Evolutionary conservation across 2,329 filamentous ascomycete genomes (phyloP).

Genomic region (Aureobasidium namibiae): DNA sequence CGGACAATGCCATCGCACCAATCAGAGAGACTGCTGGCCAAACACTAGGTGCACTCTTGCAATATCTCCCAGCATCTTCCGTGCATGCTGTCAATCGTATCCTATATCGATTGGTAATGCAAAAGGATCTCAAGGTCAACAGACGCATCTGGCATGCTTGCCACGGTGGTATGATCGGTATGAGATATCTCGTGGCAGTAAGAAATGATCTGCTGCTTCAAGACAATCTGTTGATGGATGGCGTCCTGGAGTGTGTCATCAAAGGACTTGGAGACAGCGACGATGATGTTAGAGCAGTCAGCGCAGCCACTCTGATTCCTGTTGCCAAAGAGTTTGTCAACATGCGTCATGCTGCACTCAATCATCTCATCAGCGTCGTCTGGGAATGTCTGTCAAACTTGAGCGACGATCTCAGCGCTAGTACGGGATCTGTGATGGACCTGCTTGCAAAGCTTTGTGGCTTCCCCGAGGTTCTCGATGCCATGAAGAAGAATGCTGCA

Average conservation of each 20-base stretch:
- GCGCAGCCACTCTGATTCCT: conserved; percentile 91
- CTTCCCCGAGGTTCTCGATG: conserved; percentile 83
- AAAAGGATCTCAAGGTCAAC: conserved; percentile 67
- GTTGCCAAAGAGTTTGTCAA: conserved; percentile 93
- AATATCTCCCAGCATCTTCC: conserved; percentile 68
- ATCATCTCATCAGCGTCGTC: conserved; percentile 82
- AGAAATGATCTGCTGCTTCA: conserved; percentile 83
- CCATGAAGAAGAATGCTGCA: conserved; percentile 85
- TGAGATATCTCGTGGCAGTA: conserved; percentile 91
- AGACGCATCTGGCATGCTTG: conserved; percentile 85
- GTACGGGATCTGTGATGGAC: conserved; percentile 98
- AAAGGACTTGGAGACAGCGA: conserved; percentile 85
- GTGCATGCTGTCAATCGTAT: conserved; percentile 80
- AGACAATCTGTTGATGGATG: conserved; percentile 80
- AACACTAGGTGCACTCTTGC: conserved; percentile 79
- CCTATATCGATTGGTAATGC: conserved; percentile 84
- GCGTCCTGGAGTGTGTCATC: conserved; percentile 86
- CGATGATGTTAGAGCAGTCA: conserved; percentile 93
- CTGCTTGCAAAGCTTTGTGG: conserved; percentile 90
- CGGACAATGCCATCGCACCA: conserved; percentile 91
- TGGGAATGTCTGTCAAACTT: conserved; percentile 96
- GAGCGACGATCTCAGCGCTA: conserved; percentile 94
- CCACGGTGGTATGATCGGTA: conserved; percentile 94
- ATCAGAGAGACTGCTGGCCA: conserved; percentile 94
- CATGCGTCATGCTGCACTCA: conserved; percentile 68